Base-by-base conservation (phyloP, 768 basidiomycete species). In the Lactifluus rugatus region DNA sequence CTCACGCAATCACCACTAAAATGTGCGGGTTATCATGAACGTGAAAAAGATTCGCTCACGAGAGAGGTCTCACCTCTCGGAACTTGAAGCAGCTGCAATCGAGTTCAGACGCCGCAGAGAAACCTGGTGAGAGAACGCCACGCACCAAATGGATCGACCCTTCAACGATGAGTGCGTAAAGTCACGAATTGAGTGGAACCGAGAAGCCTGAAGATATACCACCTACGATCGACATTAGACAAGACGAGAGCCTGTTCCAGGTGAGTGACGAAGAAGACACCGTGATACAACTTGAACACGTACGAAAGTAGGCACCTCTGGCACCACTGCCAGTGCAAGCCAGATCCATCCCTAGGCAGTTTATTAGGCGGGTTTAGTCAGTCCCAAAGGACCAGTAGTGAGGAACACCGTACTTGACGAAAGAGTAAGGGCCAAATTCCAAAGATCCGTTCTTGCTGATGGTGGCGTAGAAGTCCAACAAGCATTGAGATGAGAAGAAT, bases 1-100 rank as follows among this genome's bases (percentile, higher is more conserved):
- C 56, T 57, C 50, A 57, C 56, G 57, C 57, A 32, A 58, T 58
- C 4, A 58, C 57, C 36, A 58, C 57, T 58, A 19, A 42, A 6
- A 28, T 28, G 2, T 7, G n/a, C 25, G 23, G 26, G 4, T 48
- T 6, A 14, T 28, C 7, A 16, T 51, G 21, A 57, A 41, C 3
- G 23, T 4, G 19, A 1, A 8, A 39, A 25, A n/a, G 16, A 9
- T n/a, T 11, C 17, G 26, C n/a, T 42, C 3, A 21, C 2, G n/a
- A 9, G 1, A 23, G 25, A 25, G 9, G 10, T 4, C 57, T 58
- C 45, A 58, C 57, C 46, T 26, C 57, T 47, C 48, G 57, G 57
- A 25, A 53, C 19, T 42, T 58, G 51, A 34, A 53, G 46, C 3
- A 58, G 9, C 57, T 58, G 9, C 19, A 41, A 21, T 2, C n/a